phyloP scores from a whole-genome alignment of 2,329 filamentous ascomycete species.

The Aspergillus persii region DNA sequence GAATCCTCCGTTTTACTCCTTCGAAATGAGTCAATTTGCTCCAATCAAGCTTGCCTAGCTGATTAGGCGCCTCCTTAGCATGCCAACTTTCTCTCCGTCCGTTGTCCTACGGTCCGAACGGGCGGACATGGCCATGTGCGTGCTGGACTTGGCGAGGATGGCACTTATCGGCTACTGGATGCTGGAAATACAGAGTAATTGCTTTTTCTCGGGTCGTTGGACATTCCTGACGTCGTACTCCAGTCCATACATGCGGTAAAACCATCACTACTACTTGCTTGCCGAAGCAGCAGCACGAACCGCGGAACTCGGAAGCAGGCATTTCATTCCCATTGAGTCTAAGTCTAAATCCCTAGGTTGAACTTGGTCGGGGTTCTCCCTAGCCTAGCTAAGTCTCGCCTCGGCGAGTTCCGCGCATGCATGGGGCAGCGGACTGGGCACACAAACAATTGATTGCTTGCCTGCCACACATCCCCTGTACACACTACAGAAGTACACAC shows the following conservation, averaged over 20 bases:
- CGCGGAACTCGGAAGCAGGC: not conserved
- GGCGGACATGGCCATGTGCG: no score
- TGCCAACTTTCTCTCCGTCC: no score
- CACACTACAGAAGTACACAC: not conserved
- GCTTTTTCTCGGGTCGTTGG: no score
- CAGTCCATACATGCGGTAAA: no score
- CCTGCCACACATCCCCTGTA: not conserved
- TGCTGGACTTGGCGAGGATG: not conserved
- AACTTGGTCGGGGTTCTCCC: not conserved
- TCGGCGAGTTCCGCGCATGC: not conserved
- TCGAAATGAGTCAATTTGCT: no score
- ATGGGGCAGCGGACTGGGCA: not conserved
- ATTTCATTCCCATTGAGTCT: not conserved
- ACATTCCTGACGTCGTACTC: no score
- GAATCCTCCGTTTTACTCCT: no score
- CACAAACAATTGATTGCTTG: not conserved
- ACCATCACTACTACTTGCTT: no score
- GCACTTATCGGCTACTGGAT: not conserved
- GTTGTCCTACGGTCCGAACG: no score
- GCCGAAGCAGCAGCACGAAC: not conserved
- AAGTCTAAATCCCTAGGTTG: not conserved
- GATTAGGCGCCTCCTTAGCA: not conserved
- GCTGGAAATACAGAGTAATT: not conserved
- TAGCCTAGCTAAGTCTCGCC: not conserved
- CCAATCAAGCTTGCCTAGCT: not conserved